Percentiles rank a stretch among this genome's conserved stretches.
phyloP scores from a whole-genome alignment of 1,139 yeast species.

The Zygotorulaspora mrakii region DNA sequence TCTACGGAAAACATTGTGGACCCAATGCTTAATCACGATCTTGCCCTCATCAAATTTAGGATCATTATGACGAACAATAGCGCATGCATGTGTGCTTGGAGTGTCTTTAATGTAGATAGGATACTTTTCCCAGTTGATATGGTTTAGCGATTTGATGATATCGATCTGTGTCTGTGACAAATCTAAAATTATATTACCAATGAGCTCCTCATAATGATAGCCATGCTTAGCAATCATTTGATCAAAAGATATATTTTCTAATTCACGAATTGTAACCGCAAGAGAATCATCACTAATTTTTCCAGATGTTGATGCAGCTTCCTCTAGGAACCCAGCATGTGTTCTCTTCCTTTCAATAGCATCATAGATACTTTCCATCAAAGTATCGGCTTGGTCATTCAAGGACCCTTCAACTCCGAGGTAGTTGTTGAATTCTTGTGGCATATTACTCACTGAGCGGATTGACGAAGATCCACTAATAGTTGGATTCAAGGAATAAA shows the following conservation, averaged over 20 bases:
- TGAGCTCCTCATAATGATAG: constrained; percentile 23
- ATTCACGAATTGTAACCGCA: constrained; percentile 31
- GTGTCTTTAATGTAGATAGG: constrained; percentile 68
- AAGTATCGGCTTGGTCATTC: constrained; percentile 34
- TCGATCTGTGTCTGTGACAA: constrained; percentile 42
- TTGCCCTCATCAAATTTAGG: constrained; percentile 64
- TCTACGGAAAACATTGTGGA: constrained; percentile 40
- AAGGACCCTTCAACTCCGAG: constrained; percentile 27
- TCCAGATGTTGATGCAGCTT: constrained; percentile 12
- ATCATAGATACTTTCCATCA: constrained; percentile 53
- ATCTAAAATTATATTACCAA: constrained; percentile 18
- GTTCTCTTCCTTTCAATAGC: constrained; percentile 42
- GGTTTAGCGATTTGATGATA: constrained; percentile 56
- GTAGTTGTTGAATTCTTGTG: constrained; percentile 11
- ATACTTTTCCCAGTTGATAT: constrained; percentile 60
- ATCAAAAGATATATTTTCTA: constrained; percentile 18
- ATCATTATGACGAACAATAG: constrained; percentile 58
- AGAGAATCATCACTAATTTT: constrained; percentile 10
- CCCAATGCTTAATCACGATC: constrained; percentile 61
- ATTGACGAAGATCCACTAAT: constrained; percentile 11
- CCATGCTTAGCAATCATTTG: constrained; percentile 16
- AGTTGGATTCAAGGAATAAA: constrained; percentile 10
- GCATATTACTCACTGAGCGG: constrained; percentile 4
- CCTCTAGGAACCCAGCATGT: constrained; percentile 21
- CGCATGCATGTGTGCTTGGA: constrained; percentile 73